Evolutionary conservation across 345 rosid species (phyloP).

Genomic region (Iberis pinnata): DNA sequence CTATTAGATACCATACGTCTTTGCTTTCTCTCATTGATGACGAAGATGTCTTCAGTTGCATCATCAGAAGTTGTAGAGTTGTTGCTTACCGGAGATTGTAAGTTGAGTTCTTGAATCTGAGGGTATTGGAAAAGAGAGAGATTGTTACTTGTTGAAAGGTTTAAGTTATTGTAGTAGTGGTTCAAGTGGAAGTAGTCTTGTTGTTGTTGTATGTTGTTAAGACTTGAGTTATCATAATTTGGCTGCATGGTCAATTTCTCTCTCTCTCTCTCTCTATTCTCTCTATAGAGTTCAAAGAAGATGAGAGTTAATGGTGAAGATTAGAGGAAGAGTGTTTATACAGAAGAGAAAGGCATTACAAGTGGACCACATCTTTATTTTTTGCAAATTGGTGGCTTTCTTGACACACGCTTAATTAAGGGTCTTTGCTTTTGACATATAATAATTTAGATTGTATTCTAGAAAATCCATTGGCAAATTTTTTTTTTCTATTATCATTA

Average conservation of each 20-base stretch:
- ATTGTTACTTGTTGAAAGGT: slow-evolving; percentile 30
- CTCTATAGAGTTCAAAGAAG: slow-evolving; percentile 19
- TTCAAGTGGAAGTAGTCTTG: slow-evolving; percentile 36
- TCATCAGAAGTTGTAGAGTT: slow-evolving; percentile 84
- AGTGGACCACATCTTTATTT: slow-evolving; percentile 37
- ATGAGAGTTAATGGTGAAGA: slow-evolving; percentile 26
- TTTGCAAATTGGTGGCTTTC: slow-evolving; percentile 25
- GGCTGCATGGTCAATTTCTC: slow-evolving; percentile 34
- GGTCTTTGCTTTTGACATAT: slow-evolving; percentile 21
- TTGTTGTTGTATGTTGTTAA: slow-evolving; percentile 30
- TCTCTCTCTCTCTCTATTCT: slow-evolving; percentile 3
- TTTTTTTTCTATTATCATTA: no score
- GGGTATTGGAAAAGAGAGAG: slow-evolving; percentile 31
- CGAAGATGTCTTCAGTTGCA: slow-evolving; percentile 57
- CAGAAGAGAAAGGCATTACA: slow-evolving; percentile 39
- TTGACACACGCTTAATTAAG: slow-evolving; percentile 22
- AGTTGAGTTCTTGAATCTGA: slow-evolving; percentile 31
- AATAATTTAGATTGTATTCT: slow-evolving; percentile 35
- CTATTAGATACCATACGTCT: slow-evolving; percentile 92
- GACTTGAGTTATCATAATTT: slow-evolving; percentile 34
- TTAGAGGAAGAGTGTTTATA: slow-evolving; percentile 30
- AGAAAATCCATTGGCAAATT: neutral
- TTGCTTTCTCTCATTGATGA: slow-evolving; percentile 79
- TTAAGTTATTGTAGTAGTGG: slow-evolving; percentile 33
- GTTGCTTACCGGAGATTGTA: slow-evolving; percentile 50